Base-by-base conservation (phyloP, 2,329 filamentous ascomycete species). In the Zymoseptoria passerinii region DNA sequence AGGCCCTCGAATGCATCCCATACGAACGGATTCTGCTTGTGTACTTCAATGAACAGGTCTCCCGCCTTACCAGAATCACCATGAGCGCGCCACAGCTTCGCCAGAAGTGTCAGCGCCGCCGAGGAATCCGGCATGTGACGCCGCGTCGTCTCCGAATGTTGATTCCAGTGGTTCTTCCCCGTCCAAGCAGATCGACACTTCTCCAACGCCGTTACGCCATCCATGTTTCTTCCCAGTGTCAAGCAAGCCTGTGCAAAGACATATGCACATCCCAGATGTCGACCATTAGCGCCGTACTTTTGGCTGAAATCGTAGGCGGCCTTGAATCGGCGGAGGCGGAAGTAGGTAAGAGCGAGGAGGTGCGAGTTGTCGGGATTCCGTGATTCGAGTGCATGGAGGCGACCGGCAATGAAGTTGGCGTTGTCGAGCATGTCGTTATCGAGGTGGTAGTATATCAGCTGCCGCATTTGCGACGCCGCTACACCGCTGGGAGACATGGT, bases 1-100 rank as follows among this genome's bases (percentile, higher is more conserved):
- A 99, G 81, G 16, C 84, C 87, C 20, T 87, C 85, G 68, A 97
- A 97, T 0, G 92, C 92, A 78, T 99, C 94, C 94, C 94, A 99
- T 83, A 96, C 94, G 74, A 97, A 92, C 1, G 94, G 92, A 69
- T 97, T 99, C 56, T 86, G 74, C 74, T 92, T 95, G 67, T 99
- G 77, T 5, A 92, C 85, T 60, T 95, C 90, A 65, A 95, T 90
- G 70, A 94, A 97, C 72, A 84, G 90, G 64, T 88, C 83, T 16
- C 92, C 85, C 7, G 94, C 92, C 73, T 89, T 91, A 68, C 88
- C 88, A 67, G 89, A 82, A 66, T 96, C 83, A 61, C 82, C 88
- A 67, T 94, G 87, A 2, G 83, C 89, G 53, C 88, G 84, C 76
- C 91, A 92, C 28, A 99, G 78, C 74, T 95, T 96, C 27, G 90